Conservation (phyloP, 768 basidiomycete genomes). For the Trametes cinnabarina region DNA sequence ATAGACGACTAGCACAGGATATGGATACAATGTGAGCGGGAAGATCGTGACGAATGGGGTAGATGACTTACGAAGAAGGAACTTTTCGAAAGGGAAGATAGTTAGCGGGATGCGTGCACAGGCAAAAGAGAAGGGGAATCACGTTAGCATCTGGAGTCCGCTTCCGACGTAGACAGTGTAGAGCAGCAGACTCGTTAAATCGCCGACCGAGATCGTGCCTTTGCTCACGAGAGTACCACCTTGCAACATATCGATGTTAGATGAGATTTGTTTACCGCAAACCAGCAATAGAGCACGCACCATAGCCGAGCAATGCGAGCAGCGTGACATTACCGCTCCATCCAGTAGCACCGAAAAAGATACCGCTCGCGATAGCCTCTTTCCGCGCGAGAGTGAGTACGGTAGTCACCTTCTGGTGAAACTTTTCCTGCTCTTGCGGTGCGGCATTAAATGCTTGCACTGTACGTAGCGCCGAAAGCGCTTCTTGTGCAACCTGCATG, state of each 20-base stretch:
- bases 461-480: slow-evolving; percentile 81
- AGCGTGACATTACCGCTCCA: slow-evolving; percentile 94
- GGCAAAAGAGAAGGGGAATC: slow-evolving; percentile 23
- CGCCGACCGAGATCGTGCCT: slow-evolving; percentile 88
- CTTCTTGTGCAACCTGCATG: slow-evolving; percentile 83
- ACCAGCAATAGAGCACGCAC: slow-evolving; percentile 39
- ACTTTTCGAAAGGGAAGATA: slow-evolving; percentile 20
- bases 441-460: slow-evolving; percentile 91
- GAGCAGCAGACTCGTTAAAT: slow-evolving; percentile 82
- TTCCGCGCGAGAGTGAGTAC: slow-evolving; percentile 77
- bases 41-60: slow-evolving; percentile 8
- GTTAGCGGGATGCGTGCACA: not conserved
- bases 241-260: slow-evolving; percentile 32
- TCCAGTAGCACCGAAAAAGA: slow-evolving; percentile 90
- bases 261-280: not conserved
- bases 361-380: slow-evolving; percentile 86
- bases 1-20: slow-evolving; percentile 69
- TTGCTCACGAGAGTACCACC: slow-evolving; percentile 89
- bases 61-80: slow-evolving; percentile 37
- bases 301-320: slow-evolving; percentile 87
- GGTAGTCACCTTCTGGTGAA: slow-evolving; percentile 58
- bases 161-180: slow-evolving; percentile 90
- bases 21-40: not conserved
- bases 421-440: slow-evolving; percentile 73
- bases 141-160: slow-evolving; percentile 80